Conservation (phyloP, 805 yeast genomes). For the Schizosaccharomyces japonicus region DNA sequence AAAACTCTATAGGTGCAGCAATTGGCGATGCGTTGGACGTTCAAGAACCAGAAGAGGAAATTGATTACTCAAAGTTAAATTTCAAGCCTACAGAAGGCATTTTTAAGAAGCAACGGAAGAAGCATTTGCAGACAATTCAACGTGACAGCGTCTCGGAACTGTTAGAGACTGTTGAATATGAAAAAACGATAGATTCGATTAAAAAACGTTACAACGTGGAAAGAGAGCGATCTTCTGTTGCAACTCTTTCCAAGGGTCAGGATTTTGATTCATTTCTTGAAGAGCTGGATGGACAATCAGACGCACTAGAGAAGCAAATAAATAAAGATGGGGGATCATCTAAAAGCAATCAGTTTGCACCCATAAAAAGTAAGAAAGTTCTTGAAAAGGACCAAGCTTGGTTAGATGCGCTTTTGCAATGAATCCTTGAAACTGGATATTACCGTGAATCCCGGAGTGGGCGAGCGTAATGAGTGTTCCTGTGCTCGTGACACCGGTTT, state of each 20-base stretch:
- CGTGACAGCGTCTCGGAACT: neutral
- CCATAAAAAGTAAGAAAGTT: too few species aligned
- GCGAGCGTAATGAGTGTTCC: neutral
- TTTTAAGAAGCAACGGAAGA: neutral
- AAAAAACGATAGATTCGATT: neutral
- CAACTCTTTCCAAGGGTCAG: neutral
- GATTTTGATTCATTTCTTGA: neutral
- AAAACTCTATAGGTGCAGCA: neutral
- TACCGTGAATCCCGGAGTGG: neutral
- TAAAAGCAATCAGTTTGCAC: too few species aligned
- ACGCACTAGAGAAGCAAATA: too few species aligned
- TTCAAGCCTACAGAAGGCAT: neutral
- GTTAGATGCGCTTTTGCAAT: slow-evolving; percentile 1
- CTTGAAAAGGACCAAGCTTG: slow-evolving; percentile 1
- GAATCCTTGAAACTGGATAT: neutral
- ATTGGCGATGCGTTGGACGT: neutral
- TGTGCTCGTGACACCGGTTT: neutral
- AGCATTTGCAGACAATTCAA: neutral
- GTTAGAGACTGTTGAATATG: neutral
- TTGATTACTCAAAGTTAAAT: neutral
- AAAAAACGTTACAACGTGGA: neutral
- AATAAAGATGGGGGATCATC: too few species aligned
- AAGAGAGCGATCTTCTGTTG: neutral
- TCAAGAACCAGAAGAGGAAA: neutral
- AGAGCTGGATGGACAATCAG: neutral